Conservation (phyloP, 345 rosid genomes). For the Salix caprea region DNA sequence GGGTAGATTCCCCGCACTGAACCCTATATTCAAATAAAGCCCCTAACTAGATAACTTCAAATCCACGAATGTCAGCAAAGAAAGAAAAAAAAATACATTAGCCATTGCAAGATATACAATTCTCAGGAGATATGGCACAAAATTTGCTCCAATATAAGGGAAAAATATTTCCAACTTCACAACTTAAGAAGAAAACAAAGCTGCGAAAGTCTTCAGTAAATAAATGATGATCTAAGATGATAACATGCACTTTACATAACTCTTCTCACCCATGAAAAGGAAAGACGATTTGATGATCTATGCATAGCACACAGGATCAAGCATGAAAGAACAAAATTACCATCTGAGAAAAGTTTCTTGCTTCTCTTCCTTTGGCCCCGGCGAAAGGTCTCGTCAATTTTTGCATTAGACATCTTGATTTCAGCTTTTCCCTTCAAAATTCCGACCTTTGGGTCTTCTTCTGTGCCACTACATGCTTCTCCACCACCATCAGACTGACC, state of each 20-base stretch:
- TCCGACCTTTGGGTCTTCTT: constrained; percentile 17
- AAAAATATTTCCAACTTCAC: neutral
- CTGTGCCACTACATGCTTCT: constrained; percentile 25
- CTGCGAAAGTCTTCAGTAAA: neutral
- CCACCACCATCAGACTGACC: constrained; percentile 17
- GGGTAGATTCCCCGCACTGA: neutral
- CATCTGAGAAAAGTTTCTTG: constrained; percentile 17
- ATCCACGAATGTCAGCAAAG: neutral
- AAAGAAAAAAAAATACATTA: neutral
- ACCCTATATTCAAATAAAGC: neutral
- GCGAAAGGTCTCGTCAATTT: constrained; percentile 37
- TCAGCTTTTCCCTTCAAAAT: constrained; percentile 40
- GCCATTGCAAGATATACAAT: neutral
- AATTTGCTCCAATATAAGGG: neutral
- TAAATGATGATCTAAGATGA: neutral
- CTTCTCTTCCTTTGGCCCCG: constrained; percentile 39
- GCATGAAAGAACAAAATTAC: constrained; percentile 1
- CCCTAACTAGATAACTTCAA: neutral
- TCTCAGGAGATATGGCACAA: neutral
- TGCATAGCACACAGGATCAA: neutral
- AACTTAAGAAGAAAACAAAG: neutral
- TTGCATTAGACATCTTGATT: constrained; percentile 34
- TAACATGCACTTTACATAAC: neutral
- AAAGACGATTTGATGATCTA: neutral
- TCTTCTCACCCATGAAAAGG: neutral